Evolutionary conservation across 257 asterid genomes (phyloP).

Genomic region (Eustoma russellianum): DNA sequence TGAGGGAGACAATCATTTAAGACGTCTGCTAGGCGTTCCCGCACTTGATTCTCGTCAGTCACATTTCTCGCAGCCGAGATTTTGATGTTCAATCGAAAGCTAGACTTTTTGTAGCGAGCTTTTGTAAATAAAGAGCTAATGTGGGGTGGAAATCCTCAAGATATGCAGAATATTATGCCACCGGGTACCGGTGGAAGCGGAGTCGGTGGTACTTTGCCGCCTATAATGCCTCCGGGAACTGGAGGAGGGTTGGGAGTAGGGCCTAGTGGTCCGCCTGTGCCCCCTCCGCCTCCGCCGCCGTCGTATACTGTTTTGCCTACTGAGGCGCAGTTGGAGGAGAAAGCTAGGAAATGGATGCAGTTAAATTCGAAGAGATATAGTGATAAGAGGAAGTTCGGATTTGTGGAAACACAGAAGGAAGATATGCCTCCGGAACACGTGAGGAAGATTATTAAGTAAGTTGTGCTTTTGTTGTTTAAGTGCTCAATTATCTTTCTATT

Average conservation of each 20-base stretch:
- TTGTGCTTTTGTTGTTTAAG: background rate
- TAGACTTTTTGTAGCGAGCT: background rate
- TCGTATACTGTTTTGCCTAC: slow-evolving; percentile 88
- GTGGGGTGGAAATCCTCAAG: slow-evolving; percentile 24
- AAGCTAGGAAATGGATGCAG: slow-evolving; percentile 97
- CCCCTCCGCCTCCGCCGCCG: slow-evolving; percentile 55
- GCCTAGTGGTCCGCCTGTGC: too few species aligned
- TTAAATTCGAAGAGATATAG: slow-evolving; percentile 83
- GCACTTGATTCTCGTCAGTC: too few species aligned
- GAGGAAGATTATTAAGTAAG: slow-evolving; percentile 73
- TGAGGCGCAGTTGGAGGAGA: slow-evolving; percentile 88
- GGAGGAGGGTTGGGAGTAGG: slow-evolving; percentile 19
- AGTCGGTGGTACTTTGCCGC: slow-evolving; percentile 3
- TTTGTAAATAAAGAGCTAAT: slow-evolving; percentile 3
- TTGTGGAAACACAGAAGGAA: slow-evolving; percentile 99
- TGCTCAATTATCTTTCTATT: background rate
- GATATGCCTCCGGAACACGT: slow-evolving; percentile 99
- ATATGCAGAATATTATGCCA: slow-evolving; percentile 18
- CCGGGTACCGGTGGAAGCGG: slow-evolving; percentile 29
- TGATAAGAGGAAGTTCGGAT: slow-evolving; percentile 89
- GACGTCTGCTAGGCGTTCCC: too few species aligned
- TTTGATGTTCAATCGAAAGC: too few species aligned
- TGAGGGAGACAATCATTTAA: too few species aligned
- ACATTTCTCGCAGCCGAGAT: too few species aligned
- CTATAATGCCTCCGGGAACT: slow-evolving; percentile 34